Evolutionary conservation across 305 asterid species (phyloP), one percentile per base, ranked within the genome.

Genomic region (Fraxinus ornus): DNA sequence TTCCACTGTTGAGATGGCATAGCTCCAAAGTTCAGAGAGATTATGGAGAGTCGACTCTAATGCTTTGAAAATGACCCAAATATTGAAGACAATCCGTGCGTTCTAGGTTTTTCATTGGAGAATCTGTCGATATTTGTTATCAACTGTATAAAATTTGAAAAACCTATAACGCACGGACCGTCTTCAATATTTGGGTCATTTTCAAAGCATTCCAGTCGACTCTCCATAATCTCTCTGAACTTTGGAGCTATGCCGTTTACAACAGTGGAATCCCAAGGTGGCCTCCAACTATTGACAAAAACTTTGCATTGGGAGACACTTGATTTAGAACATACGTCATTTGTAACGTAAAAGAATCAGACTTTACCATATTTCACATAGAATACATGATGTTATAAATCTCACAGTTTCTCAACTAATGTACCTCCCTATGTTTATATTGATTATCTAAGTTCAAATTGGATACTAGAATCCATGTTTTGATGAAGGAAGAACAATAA

Each of bases 241-340:
- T 83, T 82, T 1, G 98, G 98, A 71, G 99, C 98, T 82, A 92
- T 91, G 83, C 90, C 92, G 83, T 94, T 97, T 21, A 94, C 86
- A 79, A 85, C 87, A 49, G 93, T 83, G 81, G 93, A 89, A 76
- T 68, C 89, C 99, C 99, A 95, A 80, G 97, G 97, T 85, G 97
- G 94, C 39, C 75, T 89, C 98, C 98, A 94, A 85, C 81, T 89
- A 89, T 91, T 92, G 79, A 68, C 86, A 72, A 79, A 85, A 75
- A 33, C 36, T 32, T 32, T 32, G 35, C 33, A 30, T 30, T 3
- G 33, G 33, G 33, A 32, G 33, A 84, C 89, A 62, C 82, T 85
- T 49, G 93, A 86, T 80, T 86, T 85, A 79, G 91, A 87, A 68
- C 84, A 74, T 41, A 68, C 79, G 70, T 82, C 92, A 78, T 88